Conservation (phyloP, 2,329 filamentous ascomycete species). For the Talaromyces islandicus region DNA sequence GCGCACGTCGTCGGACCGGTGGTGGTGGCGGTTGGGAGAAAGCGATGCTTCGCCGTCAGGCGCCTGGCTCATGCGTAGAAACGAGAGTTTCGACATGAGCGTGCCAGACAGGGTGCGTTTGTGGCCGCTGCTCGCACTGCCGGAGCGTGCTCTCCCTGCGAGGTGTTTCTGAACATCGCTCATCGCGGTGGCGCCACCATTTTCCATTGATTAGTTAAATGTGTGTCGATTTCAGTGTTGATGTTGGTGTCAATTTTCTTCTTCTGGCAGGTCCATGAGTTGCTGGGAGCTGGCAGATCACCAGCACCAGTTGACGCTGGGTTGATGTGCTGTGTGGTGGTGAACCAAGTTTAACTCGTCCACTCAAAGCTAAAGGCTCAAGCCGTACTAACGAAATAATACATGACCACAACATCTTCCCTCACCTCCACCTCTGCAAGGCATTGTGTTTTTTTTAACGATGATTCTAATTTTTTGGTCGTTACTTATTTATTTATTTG, state of each 20-base stretch:
- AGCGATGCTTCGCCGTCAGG: constrained; percentile 11
- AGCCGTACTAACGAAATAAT: background rate
- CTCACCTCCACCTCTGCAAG: background rate
- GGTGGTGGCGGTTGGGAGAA: background rate
- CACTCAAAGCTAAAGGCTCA: background rate
- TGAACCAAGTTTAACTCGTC: background rate
- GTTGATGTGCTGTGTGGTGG: background rate
- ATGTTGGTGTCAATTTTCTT: background rate
- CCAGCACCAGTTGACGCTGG: background rate
- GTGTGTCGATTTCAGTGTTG: constrained; percentile 1
- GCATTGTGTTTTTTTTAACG: background rate
- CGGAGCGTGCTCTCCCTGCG: constrained; percentile 25
- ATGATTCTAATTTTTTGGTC: background rate
- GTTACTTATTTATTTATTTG: no score
- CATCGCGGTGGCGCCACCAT: constrained; percentile 24
- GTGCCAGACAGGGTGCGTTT: constrained; percentile 55
- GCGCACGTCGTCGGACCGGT: constrained; percentile 24
- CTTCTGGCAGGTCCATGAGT: background rate
- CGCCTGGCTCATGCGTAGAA: constrained; percentile 50
- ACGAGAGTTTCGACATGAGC: constrained; percentile 64
- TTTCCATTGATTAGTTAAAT: constrained; percentile 24
- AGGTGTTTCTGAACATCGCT: constrained; percentile 5
- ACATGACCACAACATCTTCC: background rate
- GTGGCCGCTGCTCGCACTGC: constrained; percentile 22
- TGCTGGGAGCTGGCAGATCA: background rate